Evolutionary conservation across 257 asterid species (phyloP).

Genomic region (Apocynum venetum): DNA sequence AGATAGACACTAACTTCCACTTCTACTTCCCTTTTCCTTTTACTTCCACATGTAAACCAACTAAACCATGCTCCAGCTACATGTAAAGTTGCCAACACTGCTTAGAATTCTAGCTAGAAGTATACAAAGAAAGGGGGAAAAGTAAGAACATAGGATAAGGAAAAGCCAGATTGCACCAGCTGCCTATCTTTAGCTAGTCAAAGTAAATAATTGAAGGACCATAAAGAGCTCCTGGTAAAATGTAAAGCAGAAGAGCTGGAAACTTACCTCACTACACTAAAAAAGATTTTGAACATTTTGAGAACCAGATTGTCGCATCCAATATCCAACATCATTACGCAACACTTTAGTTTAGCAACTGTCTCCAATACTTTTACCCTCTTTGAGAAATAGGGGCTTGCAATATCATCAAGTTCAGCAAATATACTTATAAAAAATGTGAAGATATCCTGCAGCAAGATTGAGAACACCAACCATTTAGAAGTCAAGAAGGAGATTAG

Average conservation of each 20-base stretch:
- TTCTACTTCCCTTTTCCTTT: not conserved
- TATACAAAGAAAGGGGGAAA: not conserved
- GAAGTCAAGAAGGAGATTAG: conserved; percentile 1
- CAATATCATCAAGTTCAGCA: conserved; percentile 55
- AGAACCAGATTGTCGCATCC: conserved; percentile 73
- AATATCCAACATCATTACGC: conserved; percentile 67
- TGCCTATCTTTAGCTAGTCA: not conserved
- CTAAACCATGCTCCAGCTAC: not conserved
- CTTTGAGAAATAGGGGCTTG: conserved; percentile 50
- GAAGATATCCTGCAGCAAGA: conserved; percentile 59
- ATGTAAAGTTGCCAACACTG: not conserved
- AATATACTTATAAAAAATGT: conserved; percentile 55
- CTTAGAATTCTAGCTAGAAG: not conserved
- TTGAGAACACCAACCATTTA: conserved; percentile 4
- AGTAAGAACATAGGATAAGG: not conserved
- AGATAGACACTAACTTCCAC: not conserved
- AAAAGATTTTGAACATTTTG: conserved; percentile 67
- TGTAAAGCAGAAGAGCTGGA: not conserved
- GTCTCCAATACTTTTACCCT: conserved; percentile 62
- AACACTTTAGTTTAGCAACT: conserved; percentile 56
- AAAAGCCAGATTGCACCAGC: not conserved
- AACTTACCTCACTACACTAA: conserved; percentile 59
- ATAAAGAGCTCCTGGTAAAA: not conserved
- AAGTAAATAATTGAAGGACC: not conserved
- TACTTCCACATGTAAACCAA: not conserved